Conservation (phyloP, 2,329 filamentous ascomycete species). For the Curvularia sp. region DNA sequence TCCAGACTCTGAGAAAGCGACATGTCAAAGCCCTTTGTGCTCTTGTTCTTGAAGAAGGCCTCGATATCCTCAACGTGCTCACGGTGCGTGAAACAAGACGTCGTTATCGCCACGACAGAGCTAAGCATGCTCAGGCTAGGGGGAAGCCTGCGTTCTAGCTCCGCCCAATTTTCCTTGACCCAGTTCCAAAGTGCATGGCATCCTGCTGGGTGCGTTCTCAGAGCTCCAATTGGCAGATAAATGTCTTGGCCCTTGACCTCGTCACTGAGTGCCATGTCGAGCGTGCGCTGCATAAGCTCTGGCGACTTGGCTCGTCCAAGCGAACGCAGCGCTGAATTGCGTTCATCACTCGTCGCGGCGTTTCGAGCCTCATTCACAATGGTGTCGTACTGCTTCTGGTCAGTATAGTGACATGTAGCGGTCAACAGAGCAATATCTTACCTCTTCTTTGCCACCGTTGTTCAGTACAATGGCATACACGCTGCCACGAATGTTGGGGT, state of each 20-base stretch:
- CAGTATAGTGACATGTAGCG: slow-evolving; percentile 20
- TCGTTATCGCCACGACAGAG: slow-evolving; percentile 81
- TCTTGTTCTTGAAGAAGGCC: slow-evolving; percentile 80
- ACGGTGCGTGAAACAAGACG: slow-evolving; percentile 77
- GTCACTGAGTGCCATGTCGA: slow-evolving; percentile 75
- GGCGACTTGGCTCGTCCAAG: slow-evolving; percentile 81
- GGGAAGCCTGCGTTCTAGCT: slow-evolving; percentile 79
- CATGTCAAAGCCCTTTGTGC: slow-evolving; percentile 87
- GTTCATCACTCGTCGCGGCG: slow-evolving; percentile 82
- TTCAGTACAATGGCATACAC: slow-evolving; percentile 86
- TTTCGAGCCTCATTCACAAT: slow-evolving; percentile 77
- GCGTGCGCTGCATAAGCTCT: slow-evolving; percentile 80
- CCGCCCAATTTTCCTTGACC: slow-evolving; percentile 89
- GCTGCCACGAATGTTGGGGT: slow-evolving; percentile 87
- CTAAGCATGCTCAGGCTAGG: slow-evolving; percentile 88
- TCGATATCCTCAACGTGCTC: slow-evolving; percentile 79
- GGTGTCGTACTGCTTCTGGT: slow-evolving; percentile 69
- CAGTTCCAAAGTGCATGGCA: slow-evolving; percentile 82
- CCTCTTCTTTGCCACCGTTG: slow-evolving; percentile 84
- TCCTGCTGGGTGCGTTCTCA: slow-evolving; percentile 78
- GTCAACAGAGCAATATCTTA: slow-evolving; percentile 46
- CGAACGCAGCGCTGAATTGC: slow-evolving; percentile 85
- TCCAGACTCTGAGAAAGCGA: slow-evolving; percentile 90
- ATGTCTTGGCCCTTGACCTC: slow-evolving; percentile 95
- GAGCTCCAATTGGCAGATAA: slow-evolving; percentile 82